A percentile compares a stretch with the other conserved stretches of the same genome.
Conservation (phyloP, 225 moss, liverwort and hornwort genomes). For the Bryum argenteum region DNA sequence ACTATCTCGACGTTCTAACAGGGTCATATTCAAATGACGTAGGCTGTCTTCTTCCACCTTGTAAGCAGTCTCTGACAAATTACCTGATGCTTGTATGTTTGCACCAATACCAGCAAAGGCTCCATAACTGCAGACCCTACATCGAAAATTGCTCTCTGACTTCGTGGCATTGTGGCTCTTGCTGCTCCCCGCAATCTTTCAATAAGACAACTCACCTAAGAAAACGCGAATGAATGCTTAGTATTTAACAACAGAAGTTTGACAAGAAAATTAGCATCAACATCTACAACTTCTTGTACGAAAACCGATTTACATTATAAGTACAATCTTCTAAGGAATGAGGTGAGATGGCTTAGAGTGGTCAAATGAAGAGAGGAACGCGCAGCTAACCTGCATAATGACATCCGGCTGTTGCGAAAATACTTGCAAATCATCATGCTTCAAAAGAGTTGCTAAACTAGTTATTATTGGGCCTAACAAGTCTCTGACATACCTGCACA, state of each 20-base stretch:
- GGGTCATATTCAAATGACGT: slow-evolving; percentile 11
- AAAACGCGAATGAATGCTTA: slow-evolving; percentile 13
- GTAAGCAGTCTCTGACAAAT: slow-evolving; percentile 20
- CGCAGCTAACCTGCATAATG: slow-evolving; percentile 75
- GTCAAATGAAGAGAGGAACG: slow-evolving; percentile 15
- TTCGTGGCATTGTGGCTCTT: slow-evolving; percentile 92
- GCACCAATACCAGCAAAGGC: slow-evolving; percentile 91
- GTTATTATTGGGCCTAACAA: slow-evolving; percentile 85
- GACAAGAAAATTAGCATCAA: slow-evolving; percentile 4
- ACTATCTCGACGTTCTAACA: slow-evolving; percentile 6
- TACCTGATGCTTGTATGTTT: slow-evolving; percentile 97
- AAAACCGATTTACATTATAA: slow-evolving; percentile 4
- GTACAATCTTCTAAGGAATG: slow-evolving; percentile 18
- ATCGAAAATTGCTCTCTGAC: slow-evolving; percentile 98
- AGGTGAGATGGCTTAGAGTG: slow-evolving; percentile 12
- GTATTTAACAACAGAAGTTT: slow-evolving; percentile 17
- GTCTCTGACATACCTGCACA: slow-evolving; percentile 88
- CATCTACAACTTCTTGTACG: slow-evolving; percentile 16
- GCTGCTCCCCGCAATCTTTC: slow-evolving; percentile 97
- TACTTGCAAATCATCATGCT: slow-evolving; percentile 81
- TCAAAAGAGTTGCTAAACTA: slow-evolving; percentile 67
- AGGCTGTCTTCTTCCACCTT: too few relatives aligned
- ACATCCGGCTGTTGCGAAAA: slow-evolving; percentile 93
- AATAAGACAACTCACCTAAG: slow-evolving; percentile 84
- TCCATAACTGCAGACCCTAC: slow-evolving; percentile 98